Evolutionary conservation across 257 asterid species (phyloP).

Genomic region (Catharanthus roseus): DNA sequence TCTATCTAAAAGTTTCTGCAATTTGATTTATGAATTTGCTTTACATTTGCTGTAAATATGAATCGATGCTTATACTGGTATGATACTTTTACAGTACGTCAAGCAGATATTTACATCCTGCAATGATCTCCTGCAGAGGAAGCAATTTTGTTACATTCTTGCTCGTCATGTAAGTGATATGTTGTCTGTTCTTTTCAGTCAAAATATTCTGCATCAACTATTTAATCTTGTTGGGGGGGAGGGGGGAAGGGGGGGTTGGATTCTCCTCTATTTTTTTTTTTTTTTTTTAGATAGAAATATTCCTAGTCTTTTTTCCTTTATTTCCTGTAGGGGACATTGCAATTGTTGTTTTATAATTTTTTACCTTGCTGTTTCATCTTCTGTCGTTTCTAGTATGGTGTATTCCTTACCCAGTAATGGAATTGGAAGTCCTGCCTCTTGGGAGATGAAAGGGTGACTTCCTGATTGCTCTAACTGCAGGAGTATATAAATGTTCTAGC

Average conservation of each 20-base stretch:
- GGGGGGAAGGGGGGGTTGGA: neutral
- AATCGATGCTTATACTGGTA: neutral
- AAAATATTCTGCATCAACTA: neutral
- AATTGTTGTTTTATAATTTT: too few relatives aligned
- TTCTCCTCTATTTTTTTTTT: neutral
- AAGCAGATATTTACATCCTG: constrained; percentile 61
- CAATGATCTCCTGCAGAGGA: constrained; percentile 48
- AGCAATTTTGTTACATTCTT: constrained; percentile 77
- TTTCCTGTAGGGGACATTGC: neutral
- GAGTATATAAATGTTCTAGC: neutral
- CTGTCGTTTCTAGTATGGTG: neutral
- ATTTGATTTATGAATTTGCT: neutral
- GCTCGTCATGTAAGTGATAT: constrained; percentile 79
- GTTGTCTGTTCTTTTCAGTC: constrained; percentile 2
- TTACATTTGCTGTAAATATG: neutral
- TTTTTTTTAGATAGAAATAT: too few relatives aligned
- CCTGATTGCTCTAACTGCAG: neutral
- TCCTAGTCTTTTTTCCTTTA: neutral
- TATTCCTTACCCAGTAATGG: neutral
- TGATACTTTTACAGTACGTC: constrained; percentile 54
- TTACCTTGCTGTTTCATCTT: neutral
- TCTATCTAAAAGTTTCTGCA: neutral
- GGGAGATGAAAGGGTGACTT: neutral
- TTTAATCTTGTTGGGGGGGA: neutral
- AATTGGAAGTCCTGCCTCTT: neutral